These are phyloP conservation scores for Coccinonectria pachysandricola DNA, from an alignment of 2,329 filamentous ascomycete species.

Conservation along the genomic window DNA sequence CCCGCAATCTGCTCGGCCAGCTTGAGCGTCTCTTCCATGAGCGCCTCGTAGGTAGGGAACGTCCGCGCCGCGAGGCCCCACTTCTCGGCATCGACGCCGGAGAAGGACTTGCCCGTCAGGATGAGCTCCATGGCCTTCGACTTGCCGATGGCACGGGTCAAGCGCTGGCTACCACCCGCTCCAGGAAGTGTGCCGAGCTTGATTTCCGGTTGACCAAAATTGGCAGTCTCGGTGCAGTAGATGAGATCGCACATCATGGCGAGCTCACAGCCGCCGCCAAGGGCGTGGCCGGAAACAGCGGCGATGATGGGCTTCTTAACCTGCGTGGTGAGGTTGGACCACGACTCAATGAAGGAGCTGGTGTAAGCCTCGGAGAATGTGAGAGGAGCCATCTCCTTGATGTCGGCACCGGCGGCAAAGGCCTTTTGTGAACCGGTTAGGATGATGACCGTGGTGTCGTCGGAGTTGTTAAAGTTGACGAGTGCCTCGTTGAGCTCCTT, in stretches of 20 bases:
- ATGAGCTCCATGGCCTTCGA: conserved; percentile 85
- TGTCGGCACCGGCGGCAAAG: conserved; percentile 93
- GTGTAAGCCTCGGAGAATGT: conserved; percentile 84
- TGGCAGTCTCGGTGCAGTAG: conserved; percentile 77
- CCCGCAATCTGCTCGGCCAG: conserved; percentile 85
- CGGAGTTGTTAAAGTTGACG: conserved; percentile 55
- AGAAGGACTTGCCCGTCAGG: conserved; percentile 75
- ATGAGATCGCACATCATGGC: conserved; percentile 96
- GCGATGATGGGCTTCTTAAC: conserved; percentile 92
- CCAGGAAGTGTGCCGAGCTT: conserved; percentile 90
- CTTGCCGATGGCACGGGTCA: conserved; percentile 77
- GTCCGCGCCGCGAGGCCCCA: conserved; percentile 85
- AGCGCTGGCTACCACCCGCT: conserved; percentile 79
- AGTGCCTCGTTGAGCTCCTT: conserved; percentile 78
- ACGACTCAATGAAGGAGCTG: conserved; percentile 86
- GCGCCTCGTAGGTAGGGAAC: conserved; percentile 69
- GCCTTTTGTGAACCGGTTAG: conserved; percentile 83
- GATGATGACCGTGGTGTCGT: conserved; percentile 64
- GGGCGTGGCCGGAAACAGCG: conserved; percentile 86
- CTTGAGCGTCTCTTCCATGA: conserved; percentile 70
- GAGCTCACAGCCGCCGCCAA: conserved; percentile 92
- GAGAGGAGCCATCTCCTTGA: conserved; percentile 96
- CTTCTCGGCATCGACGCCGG: conserved; percentile 69
- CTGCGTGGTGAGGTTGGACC: conserved; percentile 74
- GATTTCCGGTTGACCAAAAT: conserved; percentile 95